Conservation (phyloP, 2,329 filamentous ascomycete genomes). For the Aspergillus vadensis region DNA sequence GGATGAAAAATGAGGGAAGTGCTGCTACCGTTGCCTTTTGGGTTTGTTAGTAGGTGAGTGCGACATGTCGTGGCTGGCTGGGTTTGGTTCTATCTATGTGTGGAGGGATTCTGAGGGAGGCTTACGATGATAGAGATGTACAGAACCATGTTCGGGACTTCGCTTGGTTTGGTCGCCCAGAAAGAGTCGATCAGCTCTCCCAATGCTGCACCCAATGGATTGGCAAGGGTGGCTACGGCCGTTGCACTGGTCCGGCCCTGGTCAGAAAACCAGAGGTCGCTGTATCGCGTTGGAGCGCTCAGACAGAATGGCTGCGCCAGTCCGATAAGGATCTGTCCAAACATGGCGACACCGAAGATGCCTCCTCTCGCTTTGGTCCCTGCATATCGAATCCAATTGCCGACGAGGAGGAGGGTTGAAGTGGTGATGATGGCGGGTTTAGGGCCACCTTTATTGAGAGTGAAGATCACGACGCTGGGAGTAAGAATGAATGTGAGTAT, state of each 20-base stretch:
- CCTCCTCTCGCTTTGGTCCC: constrained; percentile 63
- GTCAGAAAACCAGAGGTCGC: constrained; percentile 91
- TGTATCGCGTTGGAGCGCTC: constrained; percentile 84
- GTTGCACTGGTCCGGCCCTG: constrained; percentile 83
- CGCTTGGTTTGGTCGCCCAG: constrained; percentile 63
- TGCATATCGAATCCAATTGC: constrained; percentile 90
- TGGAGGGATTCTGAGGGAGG: constrained; percentile 16
- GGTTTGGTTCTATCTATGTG: background rate
- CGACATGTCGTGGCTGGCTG: background rate
- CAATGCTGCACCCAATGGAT: constrained; percentile 84
- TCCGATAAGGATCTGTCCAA: constrained; percentile 87
- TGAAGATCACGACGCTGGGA: constrained; percentile 65
- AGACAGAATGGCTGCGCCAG: constrained; percentile 91
- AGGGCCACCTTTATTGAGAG: constrained; percentile 74
- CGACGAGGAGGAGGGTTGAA: constrained; percentile 71
- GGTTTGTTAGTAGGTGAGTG: constrained; percentile 1
- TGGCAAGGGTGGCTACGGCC: constrained; percentile 79
- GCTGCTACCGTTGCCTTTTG: constrained; percentile 62
- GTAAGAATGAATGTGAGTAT: background rate
- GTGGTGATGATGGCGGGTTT: constrained; percentile 74
- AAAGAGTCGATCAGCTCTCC: constrained; percentile 84
- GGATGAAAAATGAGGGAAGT: constrained; percentile 80
- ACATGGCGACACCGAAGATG: constrained; percentile 76
- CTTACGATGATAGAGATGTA: constrained; percentile 80
- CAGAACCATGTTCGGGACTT: constrained; percentile 80